These are phyloP conservation scores for Epithele typhae DNA, from an alignment of 768 basidiomycete genomes.

Conservation along the genomic window DNA sequence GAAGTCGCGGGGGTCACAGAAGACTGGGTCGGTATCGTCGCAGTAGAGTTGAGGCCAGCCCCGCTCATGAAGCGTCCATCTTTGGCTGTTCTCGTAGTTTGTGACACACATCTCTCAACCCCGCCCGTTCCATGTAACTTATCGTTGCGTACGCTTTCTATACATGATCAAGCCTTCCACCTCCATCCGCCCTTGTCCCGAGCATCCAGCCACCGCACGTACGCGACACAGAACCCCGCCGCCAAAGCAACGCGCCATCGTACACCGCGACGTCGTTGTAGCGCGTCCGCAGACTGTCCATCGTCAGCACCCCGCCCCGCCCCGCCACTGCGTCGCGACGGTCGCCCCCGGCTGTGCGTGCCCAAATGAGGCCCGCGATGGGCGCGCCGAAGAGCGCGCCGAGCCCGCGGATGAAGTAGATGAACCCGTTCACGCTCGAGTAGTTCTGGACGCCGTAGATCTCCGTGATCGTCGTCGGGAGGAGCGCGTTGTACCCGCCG, in stretches of 20 bases:
- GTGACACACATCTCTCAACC: slow-evolving; percentile 47
- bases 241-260: slow-evolving; percentile 33
- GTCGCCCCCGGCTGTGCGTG: no score
- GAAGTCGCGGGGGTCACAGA: slow-evolving; percentile 44
- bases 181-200: slow-evolving; percentile 35
- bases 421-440: slow-evolving; percentile 35
- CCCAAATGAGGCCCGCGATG: slow-evolving; percentile 37
- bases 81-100: slow-evolving; percentile 57
- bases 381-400: slow-evolving; percentile 39
- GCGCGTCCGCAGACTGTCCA: slow-evolving; percentile 20
- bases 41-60: slow-evolving; percentile 57
- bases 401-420: slow-evolving; percentile 40
- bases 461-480: slow-evolving; percentile 41
- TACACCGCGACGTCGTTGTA: slow-evolving; percentile 38
- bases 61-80: slow-evolving; percentile 26
- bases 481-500: slow-evolving; percentile 41
- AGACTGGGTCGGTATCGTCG: slow-evolving; percentile 40
- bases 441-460: slow-evolving; percentile 41
- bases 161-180: no score
- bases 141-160: no score
- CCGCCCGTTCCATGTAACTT: no score
- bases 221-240: slow-evolving; percentile 34
- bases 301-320: no score
- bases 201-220: slow-evolving; percentile 40
- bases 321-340: no score